Evolutionary conservation across 2,329 filamentous ascomycete genomes (phyloP), one percentile per base, ranked within the genome.

Genomic region (Diaporthe eres): DNA sequence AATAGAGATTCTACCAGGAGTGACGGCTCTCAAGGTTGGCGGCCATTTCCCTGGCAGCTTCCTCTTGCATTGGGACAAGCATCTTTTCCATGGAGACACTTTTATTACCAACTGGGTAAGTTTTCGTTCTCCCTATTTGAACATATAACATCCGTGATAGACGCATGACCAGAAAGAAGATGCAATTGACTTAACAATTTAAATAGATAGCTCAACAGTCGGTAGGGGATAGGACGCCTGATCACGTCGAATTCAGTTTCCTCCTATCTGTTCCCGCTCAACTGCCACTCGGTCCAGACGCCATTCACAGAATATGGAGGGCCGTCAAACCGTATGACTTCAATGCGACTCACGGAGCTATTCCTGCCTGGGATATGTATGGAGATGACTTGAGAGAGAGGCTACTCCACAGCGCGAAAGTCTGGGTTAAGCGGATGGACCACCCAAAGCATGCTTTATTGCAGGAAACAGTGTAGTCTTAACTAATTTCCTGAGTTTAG

Each of bases 81-180:
- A n/a, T 37, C 55, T 37, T 31, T 58, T 58, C 55, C 55, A 58
- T 37, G 55, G 55, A n/a, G 55, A 37, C 31, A 58, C 55, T n/a
- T 58, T 58, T 37, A 17, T 22, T 58, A 22, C 15, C 8, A 58
- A 58, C 22, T 58, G 19, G 19, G 55, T 58, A 58, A n/a, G 55
- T 58, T 58, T 19, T 10, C 53, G 17, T 3, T 22, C 3, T 12
- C 28, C 51, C 28, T 17, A 57, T 10, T 34, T 39, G 37, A 57
- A 57, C 28, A 28, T 5, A 28, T 5, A 28, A 28, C 15, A 28
- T 34, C 12, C 9, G 28, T 57, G 53, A n/a, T 37, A 3, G 31
- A 34, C 3, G n/a, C 8, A 58, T 58, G 55, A 7, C 53, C 19
- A 22, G 55, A n/a, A 12, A 37, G 28, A 57, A 57, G 28, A 31